These are phyloP conservation scores for Adansonia grandidieri DNA, from an alignment of 441 rosid genomes.

Conservation along the genomic window DNA sequence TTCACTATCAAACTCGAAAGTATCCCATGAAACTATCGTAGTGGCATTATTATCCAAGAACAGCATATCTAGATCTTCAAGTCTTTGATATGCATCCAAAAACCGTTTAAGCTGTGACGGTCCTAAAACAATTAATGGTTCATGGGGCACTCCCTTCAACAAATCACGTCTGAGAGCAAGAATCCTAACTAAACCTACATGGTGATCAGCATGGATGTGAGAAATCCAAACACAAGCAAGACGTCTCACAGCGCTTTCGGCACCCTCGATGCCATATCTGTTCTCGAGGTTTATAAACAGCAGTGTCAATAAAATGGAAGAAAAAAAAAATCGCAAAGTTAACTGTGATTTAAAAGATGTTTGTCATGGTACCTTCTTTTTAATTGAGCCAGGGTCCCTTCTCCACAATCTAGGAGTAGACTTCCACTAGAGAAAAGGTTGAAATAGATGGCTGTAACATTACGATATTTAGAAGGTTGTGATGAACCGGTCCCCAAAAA, in stretches of 20 bases:
- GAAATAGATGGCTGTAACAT: slow-evolving; percentile 72
- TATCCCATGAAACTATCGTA: slow-evolving; percentile 58
- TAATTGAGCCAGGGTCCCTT: slow-evolving; percentile 93
- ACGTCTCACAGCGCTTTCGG: slow-evolving; percentile 61
- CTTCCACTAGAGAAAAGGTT: slow-evolving; percentile 80
- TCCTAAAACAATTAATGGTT: slow-evolving; percentile 77
- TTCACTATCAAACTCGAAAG: slow-evolving; percentile 44
- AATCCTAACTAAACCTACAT: slow-evolving; percentile 75
- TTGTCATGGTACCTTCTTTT: slow-evolving; percentile 66
- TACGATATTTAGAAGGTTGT: slow-evolving; percentile 91
- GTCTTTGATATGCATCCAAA: slow-evolving; percentile 82
- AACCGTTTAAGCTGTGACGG: slow-evolving; percentile 77
- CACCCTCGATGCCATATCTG: slow-evolving; percentile 79
- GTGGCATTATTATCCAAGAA: slow-evolving; percentile 84
- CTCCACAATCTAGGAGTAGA: slow-evolving; percentile 86
- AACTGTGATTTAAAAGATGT: background rate
- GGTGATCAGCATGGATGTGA: slow-evolving; percentile 97
- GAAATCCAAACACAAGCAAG: slow-evolving; percentile 87
- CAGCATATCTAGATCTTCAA: slow-evolving; percentile 87
- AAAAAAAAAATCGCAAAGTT: background rate
- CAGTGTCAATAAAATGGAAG: slow-evolving; percentile 6
- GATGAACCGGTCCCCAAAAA: slow-evolving; percentile 87
- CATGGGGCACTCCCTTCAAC: slow-evolving; percentile 64
- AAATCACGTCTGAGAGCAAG: slow-evolving; percentile 75
- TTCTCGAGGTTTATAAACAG: slow-evolving; percentile 3